phyloP scores from a whole-genome alignment of 2,329 filamentous ascomycete genomes.

The Beauveria australis region DNA sequence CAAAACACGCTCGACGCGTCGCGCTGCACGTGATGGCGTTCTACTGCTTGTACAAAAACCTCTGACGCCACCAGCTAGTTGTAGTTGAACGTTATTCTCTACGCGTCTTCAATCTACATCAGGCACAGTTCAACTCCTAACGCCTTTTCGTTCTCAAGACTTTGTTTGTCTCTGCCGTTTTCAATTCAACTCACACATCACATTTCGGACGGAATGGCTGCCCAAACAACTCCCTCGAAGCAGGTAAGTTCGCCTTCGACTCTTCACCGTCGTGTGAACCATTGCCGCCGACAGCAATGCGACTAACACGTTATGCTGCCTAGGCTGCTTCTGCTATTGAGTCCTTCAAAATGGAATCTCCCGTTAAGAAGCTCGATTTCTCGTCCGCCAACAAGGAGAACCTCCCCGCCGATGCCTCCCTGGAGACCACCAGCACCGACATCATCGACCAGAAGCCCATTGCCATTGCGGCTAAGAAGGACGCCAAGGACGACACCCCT shows the following conservation, averaged over 20 bases:
- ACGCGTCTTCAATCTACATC: conserved; percentile 21
- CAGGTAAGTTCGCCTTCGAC: conserved; percentile 37
- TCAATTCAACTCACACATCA: conserved; percentile 6
- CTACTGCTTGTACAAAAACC: conserved; percentile 30
- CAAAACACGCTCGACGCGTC: conserved; percentile 27
- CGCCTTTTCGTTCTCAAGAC: conserved; percentile 12
- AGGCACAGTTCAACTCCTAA: conserved; percentile 16
- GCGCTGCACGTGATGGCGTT: conserved; percentile 29
- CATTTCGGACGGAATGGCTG: conserved; percentile 57
- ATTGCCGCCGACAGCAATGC: not conserved
- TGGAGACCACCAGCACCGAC: conserved; percentile 39
- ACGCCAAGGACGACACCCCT: conserved; percentile 32
- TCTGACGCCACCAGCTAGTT: conserved; percentile 22
- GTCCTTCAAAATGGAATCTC: conserved; percentile 86
- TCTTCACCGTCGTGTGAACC: not conserved
- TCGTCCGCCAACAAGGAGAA: conserved; percentile 74
- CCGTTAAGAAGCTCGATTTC: conserved; percentile 84
- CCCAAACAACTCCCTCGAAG: conserved; percentile 57
- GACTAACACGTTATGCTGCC: conserved; percentile 24
- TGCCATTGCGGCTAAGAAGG: conserved; percentile 41
- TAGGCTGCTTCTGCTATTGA: conserved; percentile 84
- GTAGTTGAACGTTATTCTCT: conserved; percentile 13
- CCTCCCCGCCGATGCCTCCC: conserved; percentile 40
- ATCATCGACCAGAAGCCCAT: conserved; percentile 50
- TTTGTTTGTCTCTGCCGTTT: conserved; percentile 12